Base-by-base conservation (phyloP, 1,284 basidiomycete species). In the Austroboletus niveus region DNA sequence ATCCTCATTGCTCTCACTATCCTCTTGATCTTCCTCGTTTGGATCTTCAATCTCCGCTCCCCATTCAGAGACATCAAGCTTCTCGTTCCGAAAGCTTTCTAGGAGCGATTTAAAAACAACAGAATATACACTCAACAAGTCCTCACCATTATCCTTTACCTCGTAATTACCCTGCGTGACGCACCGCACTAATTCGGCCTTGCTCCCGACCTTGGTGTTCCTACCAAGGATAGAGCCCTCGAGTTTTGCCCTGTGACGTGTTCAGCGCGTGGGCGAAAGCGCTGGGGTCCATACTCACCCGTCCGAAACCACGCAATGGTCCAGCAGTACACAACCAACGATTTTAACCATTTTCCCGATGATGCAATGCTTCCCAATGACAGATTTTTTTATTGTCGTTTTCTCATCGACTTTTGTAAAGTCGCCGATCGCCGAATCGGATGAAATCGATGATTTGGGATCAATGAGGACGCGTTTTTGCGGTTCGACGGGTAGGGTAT, bases 91-190 rank as follows among this genome's bases (percentile, higher is more conserved):
- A 49, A 78, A 63, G 2, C 61, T 72, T 53, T 83, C 85, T 83
- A 52, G 9, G 53, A 17, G 6, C 17, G 44, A 24, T n/a, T 49
- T 46, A 14, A 48, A 49, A 48, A 47, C 8, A 31, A 31, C 50
- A 47, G 15, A 38, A 34, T 11, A 22, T 30, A 15, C 8, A 12
- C 11, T 44, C 17, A 15, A 51, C 6, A 24, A 11, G 42, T 52
- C 63, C 80, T 64, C 60, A 90, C 92, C 85, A 58, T 83, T 88
- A 11, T 79, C 75, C 40, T 77, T 75, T 22, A 94, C 86, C 62
- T 93, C 89, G 62, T 89, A 96, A 1, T 92, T 91, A 6, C 89
- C 85, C 56, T 95, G 94, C 3, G 94, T 88, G 38, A 98, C 84
- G 66, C 92, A 95, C 50, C 88, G 84, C 51, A 81, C 80, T 54